Evolutionary conservation across 2,329 filamentous ascomycete genomes (phyloP).

Genomic region (Neofusicoccum laricinum): DNA sequence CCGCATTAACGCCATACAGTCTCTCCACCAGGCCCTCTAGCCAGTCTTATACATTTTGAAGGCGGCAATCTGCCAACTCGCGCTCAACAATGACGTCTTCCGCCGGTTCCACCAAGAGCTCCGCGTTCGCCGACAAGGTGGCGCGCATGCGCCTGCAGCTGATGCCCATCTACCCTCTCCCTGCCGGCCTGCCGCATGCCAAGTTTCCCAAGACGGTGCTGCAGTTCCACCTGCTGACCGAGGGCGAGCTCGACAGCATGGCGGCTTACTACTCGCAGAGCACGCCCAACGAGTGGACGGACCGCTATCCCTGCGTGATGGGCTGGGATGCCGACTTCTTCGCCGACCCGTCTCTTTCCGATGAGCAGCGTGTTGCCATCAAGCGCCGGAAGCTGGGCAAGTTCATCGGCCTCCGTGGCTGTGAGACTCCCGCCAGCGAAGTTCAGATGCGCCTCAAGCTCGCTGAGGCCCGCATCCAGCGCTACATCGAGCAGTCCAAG

Average conservation of each 20-base stretch:
- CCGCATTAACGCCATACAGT: not conserved
- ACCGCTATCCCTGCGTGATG: conserved; percentile 67
- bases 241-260: conserved; percentile 65
- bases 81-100: not conserved
- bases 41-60: no score
- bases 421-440: conserved; percentile 52
- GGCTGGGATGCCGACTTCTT: conserved; percentile 53
- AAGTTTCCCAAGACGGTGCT: conserved; percentile 65
- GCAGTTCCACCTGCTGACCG: conserved; percentile 71
- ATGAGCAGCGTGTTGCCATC: conserved; percentile 40
- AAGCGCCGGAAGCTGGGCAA: conserved; percentile 70
- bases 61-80: not conserved
- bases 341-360: conserved; percentile 28
- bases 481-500: not conserved
- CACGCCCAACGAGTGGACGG: conserved; percentile 53
- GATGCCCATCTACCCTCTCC: conserved; percentile 58
- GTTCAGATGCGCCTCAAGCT: conserved; percentile 28
- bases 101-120: conserved; percentile 27
- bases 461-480: not conserved
- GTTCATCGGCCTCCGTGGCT: conserved; percentile 70
- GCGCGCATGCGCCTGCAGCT: conserved; percentile 64
- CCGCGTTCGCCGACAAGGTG: conserved; percentile 60
- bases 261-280: conserved; percentile 73
- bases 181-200: conserved; percentile 60
- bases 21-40: not conserved